phyloP scores from a whole-genome alignment of 1,284 basidiomycete genomes.

The Vanrija sp. region DNA sequence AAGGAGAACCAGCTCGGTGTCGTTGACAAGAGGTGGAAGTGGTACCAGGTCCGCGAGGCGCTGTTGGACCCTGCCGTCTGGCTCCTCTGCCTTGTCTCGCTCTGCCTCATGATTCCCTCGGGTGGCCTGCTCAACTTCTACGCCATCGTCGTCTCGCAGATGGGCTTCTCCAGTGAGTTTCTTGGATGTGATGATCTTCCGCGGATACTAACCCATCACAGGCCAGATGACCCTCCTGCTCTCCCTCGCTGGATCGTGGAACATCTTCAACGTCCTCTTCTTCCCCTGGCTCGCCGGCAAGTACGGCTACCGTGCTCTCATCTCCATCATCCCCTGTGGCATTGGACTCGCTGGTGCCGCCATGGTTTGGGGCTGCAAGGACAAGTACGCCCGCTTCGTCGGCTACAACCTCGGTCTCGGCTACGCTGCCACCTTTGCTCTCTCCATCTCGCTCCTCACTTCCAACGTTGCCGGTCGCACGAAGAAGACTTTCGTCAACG shows the following conservation, averaged over 20 bases:
- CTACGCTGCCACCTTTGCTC: slow-evolving; percentile 8
- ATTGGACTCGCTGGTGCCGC: slow-evolving; percentile 13
- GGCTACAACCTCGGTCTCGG: slow-evolving; percentile 8
- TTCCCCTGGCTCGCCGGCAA: slow-evolving; percentile 16
- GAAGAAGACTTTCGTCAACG: neutral
- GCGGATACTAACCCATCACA: too few relatives aligned
- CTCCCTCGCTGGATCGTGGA: slow-evolving; percentile 11
- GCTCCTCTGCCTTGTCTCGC: neutral
- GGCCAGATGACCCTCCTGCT: slow-evolving; percentile 13
- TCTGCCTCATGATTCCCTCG: slow-evolving; percentile 14
- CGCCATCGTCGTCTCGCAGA: slow-evolving; percentile 18
- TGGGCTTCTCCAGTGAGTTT: slow-evolving; percentile 12
- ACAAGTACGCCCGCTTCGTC: neutral
- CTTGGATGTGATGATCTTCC: too few relatives aligned
- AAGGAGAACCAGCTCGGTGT: slow-evolving; percentile 30
- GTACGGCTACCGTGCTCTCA: slow-evolving; percentile 7
- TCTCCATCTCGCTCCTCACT: neutral
- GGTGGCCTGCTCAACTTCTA: slow-evolving; percentile 23
- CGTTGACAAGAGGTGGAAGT: slow-evolving; percentile 18
- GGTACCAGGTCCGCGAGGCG: neutral
- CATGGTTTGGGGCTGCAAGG: slow-evolving; percentile 17
- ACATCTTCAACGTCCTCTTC: slow-evolving; percentile 13
- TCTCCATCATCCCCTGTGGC: slow-evolving; percentile 5
- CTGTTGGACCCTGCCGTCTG: neutral
- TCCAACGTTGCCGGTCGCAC: neutral